Evolutionary conservation across 139 green algal genomes (phyloP), one percentile per base, ranked within the genome.

Genomic region (Trebouxia sp.): DNA sequence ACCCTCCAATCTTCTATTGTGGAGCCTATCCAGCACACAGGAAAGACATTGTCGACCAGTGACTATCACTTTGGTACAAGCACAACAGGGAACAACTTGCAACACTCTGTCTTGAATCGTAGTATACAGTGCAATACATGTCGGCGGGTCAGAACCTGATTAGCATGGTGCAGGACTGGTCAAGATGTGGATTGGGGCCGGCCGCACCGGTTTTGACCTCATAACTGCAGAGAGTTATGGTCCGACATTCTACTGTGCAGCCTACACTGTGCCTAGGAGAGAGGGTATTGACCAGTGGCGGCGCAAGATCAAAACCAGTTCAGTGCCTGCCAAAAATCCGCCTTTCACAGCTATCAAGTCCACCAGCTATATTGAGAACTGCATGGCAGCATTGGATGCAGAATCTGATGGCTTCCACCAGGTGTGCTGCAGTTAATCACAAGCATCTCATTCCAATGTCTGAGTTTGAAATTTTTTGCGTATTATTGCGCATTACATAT

Each of bases 291-390:
- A 11, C 43, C 32, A 62, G 72, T 47, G 45, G 17, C 15, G 28
- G 28, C 32, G 65, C 26, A 70, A 38, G 3, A 90, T 93, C 3
- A 89, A 89, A 28, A 90, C 85, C 6, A 87, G 80, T 28, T 77
- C 84, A 5, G 85, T 96, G 26, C 81, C 86, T 6, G 72, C 85
- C 53, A 89, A 87, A 65, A 45, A 83, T 0, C 26, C 65, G 42
- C 89, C 75, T 76, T 92, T 93, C 65, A 82, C 83, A 1, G 77
- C 38, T 12, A 41, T 96, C 62, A 92, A 93, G 69, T 89, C 81
- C 48, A 93, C 75, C 75, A 93, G 93, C 87, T 90, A 91, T 58
- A 83, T 97, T 55, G 81, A 83, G 11, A 92, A 92, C 50, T 88
- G 62, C 32, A 70, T 96, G 20, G 72, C 39, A 2, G 65, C 89